Base-by-base conservation (phyloP, 1,139 yeast species). In the Ogataea hybrid region DNA sequence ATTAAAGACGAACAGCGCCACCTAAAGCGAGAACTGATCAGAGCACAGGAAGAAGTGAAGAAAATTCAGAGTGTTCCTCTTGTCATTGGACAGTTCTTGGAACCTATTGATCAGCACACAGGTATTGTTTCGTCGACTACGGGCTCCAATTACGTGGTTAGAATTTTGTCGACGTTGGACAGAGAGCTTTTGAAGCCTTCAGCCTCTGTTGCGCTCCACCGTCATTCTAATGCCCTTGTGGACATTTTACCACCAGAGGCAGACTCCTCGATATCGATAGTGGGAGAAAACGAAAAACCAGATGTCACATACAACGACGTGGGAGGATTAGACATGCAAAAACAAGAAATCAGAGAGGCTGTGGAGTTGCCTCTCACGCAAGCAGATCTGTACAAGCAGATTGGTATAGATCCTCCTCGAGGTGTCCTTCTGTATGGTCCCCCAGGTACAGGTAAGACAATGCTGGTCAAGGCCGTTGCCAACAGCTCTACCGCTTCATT, bases 161-260 rank as follows among this genome's bases (percentile, higher is more conserved):
- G 96, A 58, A 92, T 94, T 49, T 74, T 94, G 53, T 88, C 97
- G 11, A 92, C 98, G 0, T 75, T 94, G 53, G 98, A 94, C 62
- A 78, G 97, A 50, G 99, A 94, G 67, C 73, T 92, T 53, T 77
- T 94, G 61, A 92, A 94, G 65, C 94, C 97, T 12, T 85, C 96
- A 6, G 85, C 96, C 25, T 86, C 96, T 6, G 98, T 94, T 35
- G 98, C 98, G 2, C 75, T 94, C 56, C 98, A 94, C 64, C 95
- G 98, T 63, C 97, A 94, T 68, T 90, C 97, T 11, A 94, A 92
- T 64, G 97, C 98, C 4, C 73, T 94, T 54, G 98, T 94, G 40
- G 98, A 92, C 64, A 92, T 94, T 46, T 71, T 94, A 59, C 98
- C 98, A 22, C 98, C 98, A 25, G 98, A 94, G 72, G 97, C 98